Base-by-base conservation (phyloP, 2,329 filamentous ascomycete genomes). In the Fusarium oxysporum region DNA sequence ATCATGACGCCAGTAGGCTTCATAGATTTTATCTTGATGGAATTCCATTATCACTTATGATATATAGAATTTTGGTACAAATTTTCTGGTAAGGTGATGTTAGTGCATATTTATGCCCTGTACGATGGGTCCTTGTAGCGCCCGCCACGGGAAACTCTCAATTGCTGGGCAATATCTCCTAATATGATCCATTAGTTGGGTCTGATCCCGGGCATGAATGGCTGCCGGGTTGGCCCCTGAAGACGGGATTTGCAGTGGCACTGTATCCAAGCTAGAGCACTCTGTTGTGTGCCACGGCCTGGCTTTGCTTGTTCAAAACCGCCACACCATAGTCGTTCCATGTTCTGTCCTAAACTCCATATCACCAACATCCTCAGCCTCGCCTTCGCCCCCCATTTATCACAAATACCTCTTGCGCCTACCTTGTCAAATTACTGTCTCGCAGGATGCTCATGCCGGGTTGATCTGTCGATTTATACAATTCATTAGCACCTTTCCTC, bases 401-500 rank as follows among this genome's bases (percentile, higher is more conserved):
- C 56, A 62, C 73, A 38, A 43, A 57, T 32, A 30, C 51, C 47
- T 38, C 23, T 48, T 45, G 48, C 55, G 35, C 28, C 38, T 61
- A 51, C n/a, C 48, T 35, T 23, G 47, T 54, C 23, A 25, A 23
- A 17, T 28, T 54, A 35, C 50, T 59, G 58, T 33, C 43, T 61
- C 43, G 51, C 17, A 30, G 54, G 30, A 32, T 38, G 35, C 47
- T 35, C 54, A 23, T 45, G 44, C 47, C 51, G 48, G 62, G 48
- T 44, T 48, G 30, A 47, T 62, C 64, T 38, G 51, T 65, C 65
- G 65, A 62, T 70, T 50, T 59, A 62, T 45, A 63, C 61, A 48
- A 70, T 57, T 66, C 62, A 75, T 75, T 76, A 68, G 61, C 59
- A 68, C 32, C 43, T 62, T 70, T 48, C 65, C 54, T 60, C 61